Evolutionary conservation across 495 filamentous ascomycete genomes (phyloP).

Genomic region (Parmelia sp.): DNA sequence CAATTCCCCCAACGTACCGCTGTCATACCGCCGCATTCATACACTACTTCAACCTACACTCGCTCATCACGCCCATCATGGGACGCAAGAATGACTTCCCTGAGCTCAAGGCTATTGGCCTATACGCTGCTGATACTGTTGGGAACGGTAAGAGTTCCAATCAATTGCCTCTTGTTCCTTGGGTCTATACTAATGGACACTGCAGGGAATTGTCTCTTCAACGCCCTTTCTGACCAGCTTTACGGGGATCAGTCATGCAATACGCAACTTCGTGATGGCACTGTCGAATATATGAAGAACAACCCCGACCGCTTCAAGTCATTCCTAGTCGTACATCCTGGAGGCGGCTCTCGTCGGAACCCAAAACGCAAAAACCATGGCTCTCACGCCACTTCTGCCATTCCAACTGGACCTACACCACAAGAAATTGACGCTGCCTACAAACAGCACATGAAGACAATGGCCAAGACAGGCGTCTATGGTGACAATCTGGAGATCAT

Average conservation of each 20-base stretch:
- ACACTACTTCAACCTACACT: constrained; percentile 6
- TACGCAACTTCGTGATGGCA: constrained; percentile 50
- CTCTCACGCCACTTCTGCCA: constrained; percentile 32
- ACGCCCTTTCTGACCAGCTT: constrained; percentile 69
- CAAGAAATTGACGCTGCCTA: constrained; percentile 58
- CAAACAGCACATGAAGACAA: constrained; percentile 53
- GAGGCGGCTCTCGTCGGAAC: constrained; percentile 55
- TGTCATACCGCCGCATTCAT: background rate
- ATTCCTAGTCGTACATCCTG: constrained; percentile 54
- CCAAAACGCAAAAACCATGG: constrained; percentile 55
- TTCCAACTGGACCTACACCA: constrained; percentile 41
- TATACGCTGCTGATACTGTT: constrained; percentile 45
- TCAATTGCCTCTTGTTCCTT: constrained; percentile 1
- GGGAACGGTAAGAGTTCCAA: constrained; percentile 41
- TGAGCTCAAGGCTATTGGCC: constrained; percentile 40
- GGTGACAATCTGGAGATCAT: constrained; percentile 68
- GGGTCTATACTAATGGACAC: constrained; percentile 14
- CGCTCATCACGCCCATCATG: constrained; percentile 25
- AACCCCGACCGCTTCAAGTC: constrained; percentile 58
- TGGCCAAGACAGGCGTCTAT: constrained; percentile 58
- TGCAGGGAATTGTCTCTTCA: constrained; percentile 69
- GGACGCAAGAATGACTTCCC: constrained; percentile 46
- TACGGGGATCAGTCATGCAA: constrained; percentile 57
- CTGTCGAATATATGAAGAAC: constrained; percentile 57
- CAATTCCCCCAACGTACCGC: background rate